Base-by-base conservation (phyloP, 1,284 basidiomycete species). In the Trametes hirsuta region DNA sequence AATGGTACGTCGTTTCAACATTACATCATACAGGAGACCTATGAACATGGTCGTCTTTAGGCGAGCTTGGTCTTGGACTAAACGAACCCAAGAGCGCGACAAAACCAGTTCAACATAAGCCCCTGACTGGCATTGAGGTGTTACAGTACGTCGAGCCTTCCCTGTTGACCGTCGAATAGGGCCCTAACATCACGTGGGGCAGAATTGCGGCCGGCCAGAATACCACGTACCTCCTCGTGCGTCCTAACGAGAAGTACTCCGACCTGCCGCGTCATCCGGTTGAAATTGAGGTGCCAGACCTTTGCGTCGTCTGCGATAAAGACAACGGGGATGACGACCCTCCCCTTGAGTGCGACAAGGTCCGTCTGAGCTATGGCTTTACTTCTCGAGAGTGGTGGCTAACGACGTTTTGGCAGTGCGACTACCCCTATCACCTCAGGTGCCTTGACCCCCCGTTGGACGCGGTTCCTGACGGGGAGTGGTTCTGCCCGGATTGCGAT, bases 281-380 rank as follows among this genome's bases (percentile, higher is more conserved):
- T 37, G 86, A 93, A 46, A 78, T 94, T 36, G 83, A 88, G 37
- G 82, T 88, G 3, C 85, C 88, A 0, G 83, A 88, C 18, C 69
- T 81, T 8, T 98, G 95, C 73, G 76, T 91, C 9, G 81, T 84
- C 6, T 98, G 96, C 71, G 75, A 79, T 44, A 79, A 82, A 62
- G 88, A 93, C 50, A 76, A 83, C 41, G 88, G 84, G 11, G 86
- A 89, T 30, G 85, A 87, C 47, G 86, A 86, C 63, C 78, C 82
- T 34, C 85, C 85, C 30, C 76, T 94, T 47, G 93, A 91, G 70
- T 97, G 95, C 66, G 95, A 97, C 72, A 94, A 93, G 83, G 93
- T 90, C 63, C 61, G 79, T 59, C 25, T 10, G 36, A 3, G 22
- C 5, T 18, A 9, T 21, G 18, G 14, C n/a, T 24, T 42, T 18